phyloP scores from a whole-genome alignment of 495 filamentous ascomycete species.

The Tuber aestivum region DNA sequence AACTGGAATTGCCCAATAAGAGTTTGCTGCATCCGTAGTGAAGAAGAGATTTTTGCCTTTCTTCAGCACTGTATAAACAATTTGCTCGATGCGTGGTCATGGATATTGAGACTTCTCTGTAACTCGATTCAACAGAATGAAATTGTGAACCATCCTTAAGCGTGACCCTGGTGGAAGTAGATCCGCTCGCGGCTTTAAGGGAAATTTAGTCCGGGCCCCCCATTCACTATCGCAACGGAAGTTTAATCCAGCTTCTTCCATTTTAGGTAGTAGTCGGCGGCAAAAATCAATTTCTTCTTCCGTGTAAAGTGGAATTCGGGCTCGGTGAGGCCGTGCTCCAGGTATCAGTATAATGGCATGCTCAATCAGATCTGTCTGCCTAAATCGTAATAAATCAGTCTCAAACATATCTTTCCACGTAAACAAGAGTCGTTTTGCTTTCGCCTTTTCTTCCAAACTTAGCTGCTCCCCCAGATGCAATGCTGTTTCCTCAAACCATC shows the following conservation, averaged over 20 bases:
- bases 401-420: neutral
- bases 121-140: neutral
- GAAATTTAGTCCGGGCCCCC: neutral
- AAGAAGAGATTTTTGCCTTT: no score
- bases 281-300: neutral
- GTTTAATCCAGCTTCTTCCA: neutral
- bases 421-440: neutral
- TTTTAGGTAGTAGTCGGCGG: neutral
- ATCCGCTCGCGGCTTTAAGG: neutral
- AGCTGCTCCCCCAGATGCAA: no score
- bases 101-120: neutral
- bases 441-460: no score
- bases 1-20: no score
- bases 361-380: neutral
- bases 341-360: neutral
- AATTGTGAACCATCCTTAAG: neutral
- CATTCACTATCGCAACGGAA: neutral
- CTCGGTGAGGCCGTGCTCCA: neutral
- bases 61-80: neutral
- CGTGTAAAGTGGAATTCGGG: no score
- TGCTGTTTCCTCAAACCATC: no score
- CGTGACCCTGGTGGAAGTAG: no score
- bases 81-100: neutral
- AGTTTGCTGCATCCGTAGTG: no score
- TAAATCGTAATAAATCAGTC: neutral